Evolutionary conservation across 495 filamentous ascomycete genomes (phyloP).

Genomic region (Stereocaulon alpinum): DNA sequence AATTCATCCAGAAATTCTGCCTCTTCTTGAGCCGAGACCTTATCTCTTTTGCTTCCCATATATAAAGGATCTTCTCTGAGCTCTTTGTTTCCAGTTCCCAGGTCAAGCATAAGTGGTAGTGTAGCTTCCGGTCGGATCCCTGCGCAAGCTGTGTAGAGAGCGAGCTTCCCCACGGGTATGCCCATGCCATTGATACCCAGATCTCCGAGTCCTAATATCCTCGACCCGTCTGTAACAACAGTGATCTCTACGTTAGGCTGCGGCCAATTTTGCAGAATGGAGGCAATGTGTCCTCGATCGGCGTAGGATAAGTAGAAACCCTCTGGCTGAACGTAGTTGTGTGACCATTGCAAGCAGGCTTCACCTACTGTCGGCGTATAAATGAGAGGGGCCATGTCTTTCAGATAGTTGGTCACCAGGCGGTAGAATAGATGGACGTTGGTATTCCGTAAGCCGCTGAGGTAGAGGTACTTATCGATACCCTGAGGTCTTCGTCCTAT

Average conservation of each 20-base stretch:
- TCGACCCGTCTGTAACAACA: conserved; percentile 92
- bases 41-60: conserved; percentile 76
- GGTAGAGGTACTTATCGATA: conserved; percentile 92
- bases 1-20: conserved; percentile 94
- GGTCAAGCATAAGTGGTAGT: conserved; percentile 82
- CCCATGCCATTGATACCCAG: conserved; percentile 96
- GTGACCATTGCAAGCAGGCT: conserved; percentile 89
- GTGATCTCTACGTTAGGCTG: conserved; percentile 83
- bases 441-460: conserved; percentile 75
- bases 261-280: conserved; percentile 85
- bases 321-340: conserved; percentile 91
- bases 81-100: conserved; percentile 82
- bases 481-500: conserved; percentile 65
- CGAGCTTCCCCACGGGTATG: conserved; percentile 91
- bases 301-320: conserved; percentile 87
- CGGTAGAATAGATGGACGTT: conserved; percentile 95
- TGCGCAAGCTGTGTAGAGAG: conserved; percentile 90
- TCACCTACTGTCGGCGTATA: conserved; percentile 98
- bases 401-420: conserved; percentile 79
- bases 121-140: conserved; percentile 90
- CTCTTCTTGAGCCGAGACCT: conserved; percentile 70
- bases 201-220: conserved; percentile 92
- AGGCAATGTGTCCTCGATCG: conserved; percentile 71
- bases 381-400: conserved; percentile 85
- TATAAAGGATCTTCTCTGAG: conserved; percentile 89